phyloP scores from a whole-genome alignment of 257 asterid species.

The Cynanchum wilfordii region DNA sequence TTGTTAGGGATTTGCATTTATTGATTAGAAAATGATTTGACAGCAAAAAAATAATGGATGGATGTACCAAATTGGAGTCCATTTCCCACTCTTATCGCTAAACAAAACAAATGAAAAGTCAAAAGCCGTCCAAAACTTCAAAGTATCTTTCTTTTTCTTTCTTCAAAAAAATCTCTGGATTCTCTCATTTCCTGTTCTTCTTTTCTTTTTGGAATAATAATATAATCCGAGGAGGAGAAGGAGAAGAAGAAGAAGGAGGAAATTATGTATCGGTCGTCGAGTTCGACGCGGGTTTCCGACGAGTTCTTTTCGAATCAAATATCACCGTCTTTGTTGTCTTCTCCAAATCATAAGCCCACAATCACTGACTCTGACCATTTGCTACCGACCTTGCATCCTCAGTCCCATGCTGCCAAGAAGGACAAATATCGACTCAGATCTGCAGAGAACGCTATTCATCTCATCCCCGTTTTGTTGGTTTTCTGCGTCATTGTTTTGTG shows the following conservation, averaged over 20 bases:
- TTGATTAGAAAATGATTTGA: no score
- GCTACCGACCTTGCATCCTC: constrained; percentile 53
- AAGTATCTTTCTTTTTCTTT: background rate
- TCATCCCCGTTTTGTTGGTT: constrained; percentile 55
- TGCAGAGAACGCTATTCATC: constrained; percentile 64
- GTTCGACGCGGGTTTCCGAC: constrained; percentile 58
- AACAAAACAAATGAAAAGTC: background rate
- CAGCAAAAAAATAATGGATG: no score
- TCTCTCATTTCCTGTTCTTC: background rate
- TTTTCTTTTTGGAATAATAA: background rate
- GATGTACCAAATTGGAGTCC: background rate
- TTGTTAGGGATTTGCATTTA: no score
- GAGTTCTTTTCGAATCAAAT: constrained; percentile 45
- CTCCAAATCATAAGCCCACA: constrained; percentile 20
- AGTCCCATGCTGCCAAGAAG: constrained; percentile 48
- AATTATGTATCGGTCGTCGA: constrained; percentile 53
- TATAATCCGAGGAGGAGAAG: background rate
- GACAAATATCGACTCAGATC: constrained; percentile 59
- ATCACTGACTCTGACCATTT: constrained; percentile 23
- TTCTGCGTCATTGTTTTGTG: constrained; percentile 59
- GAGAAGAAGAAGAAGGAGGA: no score
- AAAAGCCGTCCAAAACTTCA: background rate
- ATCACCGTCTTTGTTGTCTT: constrained; percentile 9
- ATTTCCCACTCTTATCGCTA: background rate
- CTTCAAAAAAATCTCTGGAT: background rate